Evolutionary conservation across 1,284 basidiomycete genomes (phyloP), one percentile per base, ranked within the genome.

Genomic region (Ganoderma resinaceum): DNA sequence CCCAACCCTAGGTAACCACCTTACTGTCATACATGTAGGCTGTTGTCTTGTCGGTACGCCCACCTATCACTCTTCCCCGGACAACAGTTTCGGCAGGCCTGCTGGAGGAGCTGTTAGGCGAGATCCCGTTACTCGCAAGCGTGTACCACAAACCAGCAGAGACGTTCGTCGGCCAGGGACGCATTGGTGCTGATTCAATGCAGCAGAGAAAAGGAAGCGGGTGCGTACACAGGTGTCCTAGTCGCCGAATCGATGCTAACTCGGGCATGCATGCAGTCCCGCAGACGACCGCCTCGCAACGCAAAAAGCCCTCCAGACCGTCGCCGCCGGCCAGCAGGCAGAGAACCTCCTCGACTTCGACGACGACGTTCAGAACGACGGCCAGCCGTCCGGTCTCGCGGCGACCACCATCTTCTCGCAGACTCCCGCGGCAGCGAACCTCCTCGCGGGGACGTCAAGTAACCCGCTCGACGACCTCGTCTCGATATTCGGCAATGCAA

Each of bases 261-360:
- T 58, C 57, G 37, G 63, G 64, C 68, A 29, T 59, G 26, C 31
- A 23, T 38, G 2, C 72, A 89, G 87, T 62, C 76, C 83, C 29
- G 82, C 81, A 6, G 88, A 91, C 68, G 93, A 95, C 74, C 89
- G 87, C 55, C 83, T 88, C 63, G 89, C 90, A 2, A 84, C 90
- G 55, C 92, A 96, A 77, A 95, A 94, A 72, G 96, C 96, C 1
- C 82, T 98, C 11, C 92, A 96, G 76, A 96, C 95, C 0, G 93
- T 98, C 40, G 95, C 89, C 37, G 90, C 91, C 3, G 96, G 96
- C 20, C 94, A 96, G 80, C 93, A 96, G 80, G 90, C 95, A 12
- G 96, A 98, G 81, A 98, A 98, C 79, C 83, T 97, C n/a, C 91
- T 97, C 73, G 95, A 97, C 82, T 95, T 97, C 80, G 94, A 95